A percentile compares a stretch with the other conserved stretches of the same genome.
phyloP scores from a whole-genome alignment of 2,329 filamentous ascomycete species.

The Verticillium nubilum region DNA sequence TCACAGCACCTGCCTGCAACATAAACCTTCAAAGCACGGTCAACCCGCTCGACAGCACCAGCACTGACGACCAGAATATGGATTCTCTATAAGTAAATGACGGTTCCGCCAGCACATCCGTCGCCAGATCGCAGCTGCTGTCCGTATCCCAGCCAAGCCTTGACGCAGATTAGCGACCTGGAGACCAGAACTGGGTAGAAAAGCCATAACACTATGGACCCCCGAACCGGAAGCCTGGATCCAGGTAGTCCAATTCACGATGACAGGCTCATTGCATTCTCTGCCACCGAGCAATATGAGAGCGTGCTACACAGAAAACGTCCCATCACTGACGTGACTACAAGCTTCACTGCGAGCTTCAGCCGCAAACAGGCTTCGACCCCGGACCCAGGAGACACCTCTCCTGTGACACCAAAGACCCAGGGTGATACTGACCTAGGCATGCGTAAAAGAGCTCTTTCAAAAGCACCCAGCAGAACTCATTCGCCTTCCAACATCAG shows the following conservation, averaged over 20 bases:
- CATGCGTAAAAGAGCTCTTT: neutral
- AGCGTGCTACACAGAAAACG: slow-evolving; percentile 10
- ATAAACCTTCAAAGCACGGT: no score
- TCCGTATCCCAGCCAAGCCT: no score
- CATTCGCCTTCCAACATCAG: neutral
- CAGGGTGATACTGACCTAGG: neutral
- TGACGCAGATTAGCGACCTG: no score
- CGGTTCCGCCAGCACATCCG: no score
- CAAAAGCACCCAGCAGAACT: neutral
- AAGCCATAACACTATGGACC: no score
- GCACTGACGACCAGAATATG: no score
- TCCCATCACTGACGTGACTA: slow-evolving; percentile 6
- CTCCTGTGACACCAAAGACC: neutral
- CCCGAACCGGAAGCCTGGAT: no score
- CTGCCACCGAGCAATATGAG: neutral
- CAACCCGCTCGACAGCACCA: no score
- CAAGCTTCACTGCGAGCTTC: slow-evolving; percentile 10
- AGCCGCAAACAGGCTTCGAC: slow-evolving; percentile 1
- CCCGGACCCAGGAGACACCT: neutral
- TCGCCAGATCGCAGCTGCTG: no score
- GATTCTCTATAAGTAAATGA: no score
- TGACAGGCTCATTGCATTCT: slow-evolving; percentile 2
- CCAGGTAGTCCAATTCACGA: neutral
- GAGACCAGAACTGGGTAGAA: no score
- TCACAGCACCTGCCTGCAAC: no score